Base-by-base conservation (phyloP, 192 early-diverging fungal species). In the Geranomyces michiganensis region DNA sequence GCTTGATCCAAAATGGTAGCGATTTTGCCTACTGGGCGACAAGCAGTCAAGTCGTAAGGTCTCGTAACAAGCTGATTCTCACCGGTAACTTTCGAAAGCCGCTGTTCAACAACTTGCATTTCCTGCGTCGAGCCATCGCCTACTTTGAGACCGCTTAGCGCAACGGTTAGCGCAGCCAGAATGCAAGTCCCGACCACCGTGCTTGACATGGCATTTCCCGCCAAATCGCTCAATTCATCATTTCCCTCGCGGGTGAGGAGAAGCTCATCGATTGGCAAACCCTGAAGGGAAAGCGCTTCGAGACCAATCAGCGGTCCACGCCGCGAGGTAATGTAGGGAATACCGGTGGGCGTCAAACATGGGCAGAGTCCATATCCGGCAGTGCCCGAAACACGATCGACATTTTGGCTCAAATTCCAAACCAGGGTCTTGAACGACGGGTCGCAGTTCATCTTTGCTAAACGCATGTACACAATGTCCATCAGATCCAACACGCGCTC, bases 131-230 rank as follows among this genome's bases (percentile, higher is more conserved):
- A 24, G 15, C 61, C 26, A 7, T 21, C 32, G 21, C 69, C 75
- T 0, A 17, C 17, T 27, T 62, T 62, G 31, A 74, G 19, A 0
- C 48, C 26, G 8, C 69, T 22, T 41, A 33, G 43, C 17, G 66
- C 73, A 14, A 78, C 58, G 13, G 70, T 51, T n/a, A 83, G 32
- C 5, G 81, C 81, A 17, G 76, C 59, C 24, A 83, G 36, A 43
- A 83, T 80, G 48, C 68, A 68, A 27, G 78, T 65, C 1, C 78
- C 78, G 45, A 83, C 78, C 30, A 83, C 81, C 19, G 81, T 83
- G 32, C 73, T 78, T 1, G 81, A 68, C 81, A 83, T 83, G 61
- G 81, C 81, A 62, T 83, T 83, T 1, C 81, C 81, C 19, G 81
- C 81, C 58, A 83, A 69, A 68, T 83, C 81, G 26, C 72, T 68